These are phyloP conservation scores for Penicillium sclerotigenum DNA, from an alignment of 2,329 filamentous ascomycete species.

Conservation along the genomic window DNA sequence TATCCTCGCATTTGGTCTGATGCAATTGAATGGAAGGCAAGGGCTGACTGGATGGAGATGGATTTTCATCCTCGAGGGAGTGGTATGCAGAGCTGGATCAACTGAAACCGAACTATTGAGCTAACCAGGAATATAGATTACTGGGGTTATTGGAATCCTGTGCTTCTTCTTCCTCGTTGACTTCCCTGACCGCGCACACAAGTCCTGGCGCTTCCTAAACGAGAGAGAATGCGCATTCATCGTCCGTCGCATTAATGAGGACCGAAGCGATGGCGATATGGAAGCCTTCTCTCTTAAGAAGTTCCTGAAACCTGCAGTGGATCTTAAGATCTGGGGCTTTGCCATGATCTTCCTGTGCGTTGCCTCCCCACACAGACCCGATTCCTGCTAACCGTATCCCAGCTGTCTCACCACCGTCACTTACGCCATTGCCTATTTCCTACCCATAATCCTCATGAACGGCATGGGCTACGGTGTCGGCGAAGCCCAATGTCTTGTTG, in stretches of 20 bases:
- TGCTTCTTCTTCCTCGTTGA: conserved; percentile 38
- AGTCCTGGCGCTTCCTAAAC: conserved; percentile 36
- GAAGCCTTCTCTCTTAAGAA: conserved; percentile 49
- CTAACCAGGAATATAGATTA: conserved; percentile 21
- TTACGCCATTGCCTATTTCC: conserved; percentile 77
- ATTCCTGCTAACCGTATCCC: conserved; percentile 31
- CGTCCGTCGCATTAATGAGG: conserved; percentile 51
- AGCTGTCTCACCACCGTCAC: conserved; percentile 67
- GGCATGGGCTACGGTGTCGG: conserved; percentile 64
- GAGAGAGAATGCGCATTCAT: conserved; percentile 47
- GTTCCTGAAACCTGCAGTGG: conserved; percentile 48
- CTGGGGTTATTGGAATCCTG: conserved; percentile 27
- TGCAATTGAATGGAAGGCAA: conserved; percentile 43
- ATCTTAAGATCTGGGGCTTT: conserved; percentile 56
- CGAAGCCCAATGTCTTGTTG: conserved; percentile 66
- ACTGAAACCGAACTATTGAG: neutral
- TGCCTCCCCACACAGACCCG: neutral
- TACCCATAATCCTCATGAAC: conserved; percentile 67
- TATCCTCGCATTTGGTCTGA: conserved; percentile 45
- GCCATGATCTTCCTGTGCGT: conserved; percentile 49
- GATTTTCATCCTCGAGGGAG: conserved; percentile 56
- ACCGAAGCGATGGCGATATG: conserved; percentile 51
- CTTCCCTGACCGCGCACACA: conserved; percentile 34
- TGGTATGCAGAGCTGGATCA: conserved; percentile 21
- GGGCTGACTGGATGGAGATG: conserved; percentile 51